phyloP scores from a whole-genome alignment of 306 rosid species.

The Arachis hypogaea region DNA sequence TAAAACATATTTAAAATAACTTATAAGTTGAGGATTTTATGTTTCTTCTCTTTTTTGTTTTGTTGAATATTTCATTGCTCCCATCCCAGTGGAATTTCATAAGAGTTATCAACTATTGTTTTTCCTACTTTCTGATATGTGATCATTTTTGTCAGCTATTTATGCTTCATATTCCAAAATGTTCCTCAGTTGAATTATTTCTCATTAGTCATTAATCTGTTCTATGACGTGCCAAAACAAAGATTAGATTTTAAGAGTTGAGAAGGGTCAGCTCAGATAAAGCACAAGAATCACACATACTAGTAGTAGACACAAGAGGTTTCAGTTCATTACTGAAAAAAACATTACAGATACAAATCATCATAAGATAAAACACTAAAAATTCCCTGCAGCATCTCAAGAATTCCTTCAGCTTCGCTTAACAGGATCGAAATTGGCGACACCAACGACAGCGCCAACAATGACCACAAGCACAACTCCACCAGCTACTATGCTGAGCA shows the following conservation, averaged over 20 bases:
- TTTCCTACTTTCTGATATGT: conserved; percentile 12
- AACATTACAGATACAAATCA: conserved; percentile 40
- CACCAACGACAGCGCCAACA: conserved; percentile 81
- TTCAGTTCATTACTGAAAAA: conserved; percentile 42
- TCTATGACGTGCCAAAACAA: background rate
- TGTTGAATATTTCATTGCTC: background rate
- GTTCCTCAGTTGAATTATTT: conserved; percentile 11
- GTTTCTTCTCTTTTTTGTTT: background rate
- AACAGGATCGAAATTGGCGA: conserved; percentile 92
- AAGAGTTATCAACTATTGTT: background rate
- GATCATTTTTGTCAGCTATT: conserved; percentile 31
- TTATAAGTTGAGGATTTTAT: conserved; percentile 8
- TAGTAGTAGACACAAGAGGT: conserved; percentile 42
- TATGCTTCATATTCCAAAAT: conserved; percentile 24
- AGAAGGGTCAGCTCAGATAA: conserved; percentile 35
- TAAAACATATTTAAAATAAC: conserved; percentile 18
- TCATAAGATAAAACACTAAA: conserved; percentile 32
- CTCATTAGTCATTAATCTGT: conserved; percentile 15
- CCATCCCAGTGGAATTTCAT: background rate
- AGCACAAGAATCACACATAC: conserved; percentile 46
- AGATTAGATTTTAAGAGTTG: conserved; percentile 38
- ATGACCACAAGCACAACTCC: conserved; percentile 65
- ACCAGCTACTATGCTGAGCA: conserved; percentile 94
- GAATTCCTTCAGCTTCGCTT: conserved; percentile 67
- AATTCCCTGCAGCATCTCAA: background rate